phyloP scores from a whole-genome alignment of 371 early-diverging fungal species.

The Mortierella sp. region DNA sequence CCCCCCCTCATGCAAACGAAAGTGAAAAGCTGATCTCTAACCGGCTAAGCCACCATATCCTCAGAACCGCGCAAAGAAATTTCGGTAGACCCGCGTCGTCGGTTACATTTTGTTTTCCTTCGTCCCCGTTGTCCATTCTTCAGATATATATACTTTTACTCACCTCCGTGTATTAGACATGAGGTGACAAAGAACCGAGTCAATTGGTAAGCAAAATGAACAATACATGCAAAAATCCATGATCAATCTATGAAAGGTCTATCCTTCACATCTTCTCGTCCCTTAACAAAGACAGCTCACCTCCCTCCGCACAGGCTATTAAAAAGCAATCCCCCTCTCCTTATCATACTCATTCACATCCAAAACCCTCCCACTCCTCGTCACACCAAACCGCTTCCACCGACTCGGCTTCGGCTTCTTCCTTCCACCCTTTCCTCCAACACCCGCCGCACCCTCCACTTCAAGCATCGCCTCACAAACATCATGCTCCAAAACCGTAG shows the following conservation, averaged over 20 bases:
- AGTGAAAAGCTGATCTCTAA: neutral
- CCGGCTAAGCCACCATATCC: neutral
- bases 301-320: neutral
- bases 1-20: neutral
- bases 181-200: no score
- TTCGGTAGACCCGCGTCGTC: no score
- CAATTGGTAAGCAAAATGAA: no score
- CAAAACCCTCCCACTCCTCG: slow-evolving; percentile 34
- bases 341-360: slow-evolving; percentile 22
- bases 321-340: slow-evolving; percentile 19
- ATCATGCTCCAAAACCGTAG: slow-evolving; percentile 38
- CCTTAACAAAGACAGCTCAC: neutral
- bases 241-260: neutral
- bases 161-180: no score
- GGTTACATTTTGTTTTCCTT: no score
- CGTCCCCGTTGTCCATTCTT: no score
- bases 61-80: neutral
- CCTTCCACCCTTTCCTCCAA: neutral
- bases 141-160: no score
- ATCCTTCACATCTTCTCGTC: neutral
- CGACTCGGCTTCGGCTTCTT: slow-evolving; percentile 28
- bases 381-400: slow-evolving; percentile 28
- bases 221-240: no score
- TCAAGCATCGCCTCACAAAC: slow-evolving; percentile 17
- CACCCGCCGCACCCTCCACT: neutral